These are phyloP conservation scores for Alternaria solani DNA, from an alignment of 2,329 filamentous ascomycete species.

Conservation along the genomic window DNA sequence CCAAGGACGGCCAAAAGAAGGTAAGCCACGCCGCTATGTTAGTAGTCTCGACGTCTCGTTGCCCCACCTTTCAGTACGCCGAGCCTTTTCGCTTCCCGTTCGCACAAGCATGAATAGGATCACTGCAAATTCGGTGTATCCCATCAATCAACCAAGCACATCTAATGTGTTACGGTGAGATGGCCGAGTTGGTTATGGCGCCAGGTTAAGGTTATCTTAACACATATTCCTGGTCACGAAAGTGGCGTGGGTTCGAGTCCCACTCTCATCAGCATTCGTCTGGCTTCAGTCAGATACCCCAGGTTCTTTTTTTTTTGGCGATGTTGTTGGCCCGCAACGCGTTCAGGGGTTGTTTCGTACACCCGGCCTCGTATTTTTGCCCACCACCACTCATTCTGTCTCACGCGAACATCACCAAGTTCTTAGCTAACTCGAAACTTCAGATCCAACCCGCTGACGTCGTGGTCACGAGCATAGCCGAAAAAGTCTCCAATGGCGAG, in stretches of 20 bases:
- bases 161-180: conserved; percentile 11
- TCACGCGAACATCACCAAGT: neutral
- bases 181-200: conserved; percentile 44
- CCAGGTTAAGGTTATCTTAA: conserved; percentile 42
- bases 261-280: conserved; percentile 52
- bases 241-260: conserved; percentile 53
- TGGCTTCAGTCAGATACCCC: conserved; percentile 27
- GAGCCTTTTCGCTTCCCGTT: conserved; percentile 1
- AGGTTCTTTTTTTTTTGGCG: conserved; percentile 36
- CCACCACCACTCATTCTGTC: neutral
- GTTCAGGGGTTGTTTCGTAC: too few species aligned
- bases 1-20: conserved; percentile 69
- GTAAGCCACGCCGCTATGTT: conserved; percentile 56
- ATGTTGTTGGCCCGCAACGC: neutral
- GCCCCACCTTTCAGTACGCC: conserved; percentile 2
- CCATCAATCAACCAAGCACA: conserved; percentile 21
- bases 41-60: conserved; percentile 7
- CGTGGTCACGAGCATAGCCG: conserved; percentile 76
- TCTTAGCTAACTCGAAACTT: conserved; percentile 18
- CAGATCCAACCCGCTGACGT: conserved; percentile 82
- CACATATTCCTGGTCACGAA: conserved; percentile 48
- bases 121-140: neutral
- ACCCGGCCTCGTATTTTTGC: neutral
- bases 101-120: conserved; percentile 2
- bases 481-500: conserved; percentile 85